Conservation (phyloP, 1,284 basidiomycete genomes). For the Porodaedalea pini region DNA sequence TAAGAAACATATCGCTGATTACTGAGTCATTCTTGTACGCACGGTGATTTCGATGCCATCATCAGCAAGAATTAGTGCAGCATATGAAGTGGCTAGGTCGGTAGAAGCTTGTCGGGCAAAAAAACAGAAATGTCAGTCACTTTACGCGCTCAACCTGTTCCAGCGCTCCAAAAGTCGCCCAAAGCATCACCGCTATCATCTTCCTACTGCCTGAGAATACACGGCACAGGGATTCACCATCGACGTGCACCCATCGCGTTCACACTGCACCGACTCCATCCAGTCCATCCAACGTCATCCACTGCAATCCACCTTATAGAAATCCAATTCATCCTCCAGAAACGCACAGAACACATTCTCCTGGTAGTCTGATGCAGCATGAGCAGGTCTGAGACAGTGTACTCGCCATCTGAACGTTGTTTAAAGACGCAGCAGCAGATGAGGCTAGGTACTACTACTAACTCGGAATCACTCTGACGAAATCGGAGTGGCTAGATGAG, state of each 20-base stretch:
- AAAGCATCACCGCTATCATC: no score
- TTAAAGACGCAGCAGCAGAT: no score
- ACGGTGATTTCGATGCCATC: conserved; percentile 97
- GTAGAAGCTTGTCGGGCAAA: conserved; percentile 1
- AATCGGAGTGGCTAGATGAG: no score
- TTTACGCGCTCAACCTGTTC: no score
- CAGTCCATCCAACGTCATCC: neutral
- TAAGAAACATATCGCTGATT: neutral
- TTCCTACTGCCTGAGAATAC: no score
- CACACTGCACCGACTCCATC: no score
- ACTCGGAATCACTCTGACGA: no score
- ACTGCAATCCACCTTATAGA: neutral
- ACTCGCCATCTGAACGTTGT: neutral
- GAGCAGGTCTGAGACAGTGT: neutral
- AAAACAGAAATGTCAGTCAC: neutral
- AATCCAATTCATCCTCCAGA: neutral
- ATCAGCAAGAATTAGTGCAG: conserved; percentile 95
- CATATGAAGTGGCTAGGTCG: conserved; percentile 88
- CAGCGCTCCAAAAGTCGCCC: no score
- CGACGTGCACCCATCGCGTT: no score
- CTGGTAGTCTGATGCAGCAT: neutral
- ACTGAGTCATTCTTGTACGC: conserved; percentile 36
- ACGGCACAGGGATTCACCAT: no score
- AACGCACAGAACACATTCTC: neutral
- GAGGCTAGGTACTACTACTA: no score